Evolutionary conservation across 805 yeast genomes (phyloP), one percentile per base, ranked within the genome.

Genomic region (Huiozyma sinensis): DNA sequence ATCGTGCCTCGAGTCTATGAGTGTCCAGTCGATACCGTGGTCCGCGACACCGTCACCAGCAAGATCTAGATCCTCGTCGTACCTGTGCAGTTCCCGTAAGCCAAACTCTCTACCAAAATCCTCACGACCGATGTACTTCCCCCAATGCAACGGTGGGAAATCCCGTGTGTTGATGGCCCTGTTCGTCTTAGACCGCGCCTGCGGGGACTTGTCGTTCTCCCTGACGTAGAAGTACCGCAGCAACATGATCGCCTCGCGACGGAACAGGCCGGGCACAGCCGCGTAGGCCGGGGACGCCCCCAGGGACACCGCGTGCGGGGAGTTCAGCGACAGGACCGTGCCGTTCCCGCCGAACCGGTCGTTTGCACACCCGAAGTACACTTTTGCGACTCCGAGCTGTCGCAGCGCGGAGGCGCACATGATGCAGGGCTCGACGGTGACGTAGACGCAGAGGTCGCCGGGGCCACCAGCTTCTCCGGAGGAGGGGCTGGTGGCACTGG

Each of bases 331-430:
- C 29, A 87, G 62, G 1, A 90, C 92, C 0, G 95, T 81, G 0
- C 97, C 97, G 60, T 89, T 89, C 0, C 98, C 97, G 0, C 98
- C 98, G 65, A 92, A 92, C 39, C 97, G 65, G 49, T 90, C 97
- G 60, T 92, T 92, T 0, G 87, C 92, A 56, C 96, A 89, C 0
- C 98, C 97, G 56, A 86, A 92, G 39, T 79, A 79, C 1, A 90
- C 95, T 36, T 69, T 68, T 30, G 76, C 64, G 8, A 92, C 77
- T 1, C 83, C 81, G 39, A 89, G 60, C 53, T 92, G 98, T 46
- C 89, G 72, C 36, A 92, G 64, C 2, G 95, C 88, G 36, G 92
- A 79, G 0, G 96, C 97, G 67, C 98, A 92, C 98, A 92, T 92
- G 6, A 92, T 83, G 59, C 98, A 92, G 0, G 98, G 98, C 63